Base-by-base conservation (phyloP, 352 stramenopile species). In the Globisporangium middletonii region DNA sequence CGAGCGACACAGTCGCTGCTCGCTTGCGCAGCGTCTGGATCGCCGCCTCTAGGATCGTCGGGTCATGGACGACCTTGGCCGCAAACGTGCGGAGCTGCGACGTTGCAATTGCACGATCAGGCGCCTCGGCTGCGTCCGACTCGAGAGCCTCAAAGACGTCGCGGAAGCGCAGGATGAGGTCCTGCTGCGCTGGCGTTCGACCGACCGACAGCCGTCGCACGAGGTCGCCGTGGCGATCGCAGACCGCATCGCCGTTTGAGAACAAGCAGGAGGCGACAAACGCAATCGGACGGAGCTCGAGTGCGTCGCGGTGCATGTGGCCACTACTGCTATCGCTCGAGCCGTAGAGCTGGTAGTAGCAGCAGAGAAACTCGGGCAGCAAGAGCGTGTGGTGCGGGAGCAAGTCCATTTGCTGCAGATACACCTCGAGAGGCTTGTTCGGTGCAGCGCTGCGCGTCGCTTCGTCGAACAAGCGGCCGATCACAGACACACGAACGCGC, bases 191-290 rank as follows among this genome's bases (percentile, higher is more conserved):
- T 42, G 72, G 66, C 0, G 78, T 91, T 52, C 80, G 57, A 18
- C 80, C 80, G 27, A 89, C 73, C 19, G 62, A 80, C 11, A 91
- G 60, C 4, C 76, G 72, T 1, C 78, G 67, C 0, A 88, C 69
- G 2, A 91, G 60, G 59, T 89, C 80, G 18, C 76, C 74, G 46
- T 88, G 78, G 0, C 71, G 68, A 8, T 68, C 60, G 49, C 75
- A 81, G 9, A 73, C 70, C 4, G 50, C 16, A 53, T 89, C 76
- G 13, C 77, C 78, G 49, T 86, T 86, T 0, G 79, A 82, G 48
- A 86, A 91, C 42, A 88, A 62, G 55, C 75, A 88, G 5, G 80
- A 78, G 0, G 80, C 80, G 6, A 89, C 64, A 45, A 86, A 88
- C 9, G 76, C 72, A 30, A 91, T 53, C 0, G 80, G 76, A 8